Conservation (phyloP, 139 green algal genomes). For the Chlamydomonas eustigma region DNA sequence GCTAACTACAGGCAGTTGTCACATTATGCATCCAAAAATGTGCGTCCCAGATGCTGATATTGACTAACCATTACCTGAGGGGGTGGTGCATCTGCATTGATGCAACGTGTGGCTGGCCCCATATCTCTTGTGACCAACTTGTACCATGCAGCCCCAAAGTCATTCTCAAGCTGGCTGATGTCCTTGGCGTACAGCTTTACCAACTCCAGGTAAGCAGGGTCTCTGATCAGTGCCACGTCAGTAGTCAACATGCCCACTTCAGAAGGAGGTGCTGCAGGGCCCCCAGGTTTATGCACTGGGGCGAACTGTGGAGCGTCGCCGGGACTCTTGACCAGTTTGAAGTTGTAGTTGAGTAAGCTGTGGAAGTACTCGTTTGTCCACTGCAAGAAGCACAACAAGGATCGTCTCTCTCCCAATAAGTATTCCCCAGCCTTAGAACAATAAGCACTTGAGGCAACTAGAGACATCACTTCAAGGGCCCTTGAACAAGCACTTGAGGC, state of each 20-base stretch:
- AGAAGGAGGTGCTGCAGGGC: neutral
- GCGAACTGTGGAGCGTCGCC: slow-evolving; percentile 18
- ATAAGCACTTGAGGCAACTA: too few species aligned
- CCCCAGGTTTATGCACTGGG: neutral
- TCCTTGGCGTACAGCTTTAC: slow-evolving; percentile 33
- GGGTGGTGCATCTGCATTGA: neutral
- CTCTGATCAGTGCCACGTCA: slow-evolving; percentile 35
- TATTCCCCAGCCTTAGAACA: too few species aligned
- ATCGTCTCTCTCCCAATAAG: too few species aligned
- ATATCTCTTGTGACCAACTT: slow-evolving; percentile 27
- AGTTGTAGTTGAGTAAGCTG: slow-evolving; percentile 35
- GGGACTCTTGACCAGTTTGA: slow-evolving; percentile 22
- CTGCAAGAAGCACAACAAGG: neutral
- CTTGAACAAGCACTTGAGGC: too few species aligned
- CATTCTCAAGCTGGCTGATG: slow-evolving; percentile 11
- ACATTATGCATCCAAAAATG: too few species aligned
- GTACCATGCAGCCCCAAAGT: slow-evolving; percentile 40
- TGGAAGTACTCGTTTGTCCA: slow-evolving; percentile 26
- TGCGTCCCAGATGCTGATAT: too few species aligned
- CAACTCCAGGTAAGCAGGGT: slow-evolving; percentile 24
- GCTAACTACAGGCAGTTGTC: too few species aligned
- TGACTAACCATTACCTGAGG: too few species aligned
- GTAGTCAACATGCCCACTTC: slow-evolving; percentile 40
- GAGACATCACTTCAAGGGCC: too few species aligned
- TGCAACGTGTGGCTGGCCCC: slow-evolving; percentile 22